These are phyloP conservation scores for Chloris gayana DNA, from an alignment of 176 grass and related monocot genomes.

Conservation along the genomic window DNA sequence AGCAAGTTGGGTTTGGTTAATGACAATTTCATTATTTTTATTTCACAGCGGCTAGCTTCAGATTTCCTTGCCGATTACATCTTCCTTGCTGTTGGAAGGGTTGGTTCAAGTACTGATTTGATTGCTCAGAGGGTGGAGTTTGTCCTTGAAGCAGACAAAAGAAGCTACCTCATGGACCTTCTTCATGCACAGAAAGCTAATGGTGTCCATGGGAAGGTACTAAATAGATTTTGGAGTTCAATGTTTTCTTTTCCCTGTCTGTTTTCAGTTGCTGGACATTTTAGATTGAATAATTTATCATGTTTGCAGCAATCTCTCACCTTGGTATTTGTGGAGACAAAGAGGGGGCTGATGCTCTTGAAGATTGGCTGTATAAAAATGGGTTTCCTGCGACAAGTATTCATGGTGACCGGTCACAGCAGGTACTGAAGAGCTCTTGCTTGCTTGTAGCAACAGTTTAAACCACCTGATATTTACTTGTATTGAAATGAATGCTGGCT, in stretches of 20 bases:
- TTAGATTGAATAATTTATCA: not conserved
- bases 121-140: conserved; percentile 46
- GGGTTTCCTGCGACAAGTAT: conserved; percentile 29
- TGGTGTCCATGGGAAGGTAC: conserved; percentile 23
- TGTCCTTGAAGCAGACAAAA: conserved; percentile 43
- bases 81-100: conserved; percentile 53
- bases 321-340: conserved; percentile 34
- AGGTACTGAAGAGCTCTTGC: not conserved
- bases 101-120: conserved; percentile 53
- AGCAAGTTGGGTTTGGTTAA: too few species aligned
- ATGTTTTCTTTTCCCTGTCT: conserved; percentile 77
- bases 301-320: conserved; percentile 31
- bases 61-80: conserved; percentile 53
- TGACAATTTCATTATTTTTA: not conserved
- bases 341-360: conserved; percentile 35
- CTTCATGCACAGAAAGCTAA: conserved; percentile 50
- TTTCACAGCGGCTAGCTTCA: conserved; percentile 62
- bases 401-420: conserved; percentile 31
- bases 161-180: conserved; percentile 53
- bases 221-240: conserved; percentile 78
- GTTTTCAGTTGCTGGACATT: conserved; percentile 43
- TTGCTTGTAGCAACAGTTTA: not conserved
- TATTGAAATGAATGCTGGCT: not conserved
- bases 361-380: conserved; percentile 28
- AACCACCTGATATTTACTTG: not conserved